These are phyloP conservation scores for Tulasnella sp. DNA, from an alignment of 768 basidiomycete species.

Conservation along the genomic window DNA sequence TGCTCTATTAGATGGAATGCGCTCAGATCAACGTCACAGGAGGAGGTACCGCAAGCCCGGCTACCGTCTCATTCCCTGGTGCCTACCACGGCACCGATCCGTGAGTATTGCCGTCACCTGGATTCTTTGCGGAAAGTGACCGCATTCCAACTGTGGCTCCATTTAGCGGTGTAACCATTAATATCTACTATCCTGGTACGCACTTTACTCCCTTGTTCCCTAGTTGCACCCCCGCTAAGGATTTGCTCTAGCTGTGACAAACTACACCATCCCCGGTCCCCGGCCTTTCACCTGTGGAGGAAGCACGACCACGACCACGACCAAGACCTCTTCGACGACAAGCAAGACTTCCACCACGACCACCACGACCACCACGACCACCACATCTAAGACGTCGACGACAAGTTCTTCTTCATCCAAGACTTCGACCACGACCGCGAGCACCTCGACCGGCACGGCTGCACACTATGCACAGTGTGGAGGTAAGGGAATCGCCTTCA, in stretches of 20 bases:
- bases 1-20: conserved; percentile 39
- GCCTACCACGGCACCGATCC: conserved; percentile 29
- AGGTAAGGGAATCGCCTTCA: neutral
- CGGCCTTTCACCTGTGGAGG: conserved; percentile 21
- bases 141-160: neutral
- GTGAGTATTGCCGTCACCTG: neutral
- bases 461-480: neutral
- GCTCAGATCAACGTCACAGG: conserved; percentile 43
- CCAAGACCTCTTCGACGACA: conserved; percentile 15
- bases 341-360: conserved; percentile 13
- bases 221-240: neutral
- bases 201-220: neutral
- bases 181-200: conserved; percentile 24
- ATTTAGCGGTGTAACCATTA: conserved; percentile 19
- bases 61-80: conserved; percentile 33
- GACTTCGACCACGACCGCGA: neutral
- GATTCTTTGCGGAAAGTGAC: neutral
- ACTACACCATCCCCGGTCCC: conserved; percentile 28
- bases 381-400: neutral
- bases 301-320: neutral
- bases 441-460: neutral
- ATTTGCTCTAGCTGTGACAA: conserved; percentile 10
- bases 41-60: conserved; percentile 37
- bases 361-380: neutral
- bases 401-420: neutral